Conservation (phyloP, 805 yeast species). For the Saitoella complicata region DNA sequence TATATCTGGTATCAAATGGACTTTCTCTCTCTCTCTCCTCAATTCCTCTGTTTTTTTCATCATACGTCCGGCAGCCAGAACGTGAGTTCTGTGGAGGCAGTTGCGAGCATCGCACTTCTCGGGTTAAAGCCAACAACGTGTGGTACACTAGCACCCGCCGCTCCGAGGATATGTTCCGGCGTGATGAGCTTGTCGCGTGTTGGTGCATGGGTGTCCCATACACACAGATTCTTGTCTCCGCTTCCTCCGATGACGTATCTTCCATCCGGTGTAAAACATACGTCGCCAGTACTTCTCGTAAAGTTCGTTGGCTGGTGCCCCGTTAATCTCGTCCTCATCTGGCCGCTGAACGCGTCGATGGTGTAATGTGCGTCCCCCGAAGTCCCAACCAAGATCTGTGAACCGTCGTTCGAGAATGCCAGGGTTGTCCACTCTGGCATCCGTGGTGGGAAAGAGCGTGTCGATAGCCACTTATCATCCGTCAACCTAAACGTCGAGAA, state of each 20-base stretch:
- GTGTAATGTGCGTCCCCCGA: conserved; percentile 43
- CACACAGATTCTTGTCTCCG: conserved; percentile 33
- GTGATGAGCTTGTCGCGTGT: conserved; percentile 9
- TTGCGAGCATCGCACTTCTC: conserved; percentile 39
- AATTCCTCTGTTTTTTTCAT: no score
- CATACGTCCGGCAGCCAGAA: not conserved
- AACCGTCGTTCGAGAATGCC: conserved; percentile 70
- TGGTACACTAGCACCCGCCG: conserved; percentile 23
- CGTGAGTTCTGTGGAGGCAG: conserved; percentile 41
- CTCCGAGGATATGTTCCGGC: conserved; percentile 16
- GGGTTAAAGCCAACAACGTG: conserved; percentile 46
- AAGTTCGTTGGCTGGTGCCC: conserved; percentile 31
- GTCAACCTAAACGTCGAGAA: conserved; percentile 32
- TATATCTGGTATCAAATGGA: no score
- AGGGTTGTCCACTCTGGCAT: conserved; percentile 37
- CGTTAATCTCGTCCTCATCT: conserved; percentile 28
- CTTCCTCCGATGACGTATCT: conserved; percentile 39
- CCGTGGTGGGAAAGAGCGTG: conserved; percentile 1
- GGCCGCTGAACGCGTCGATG: conserved; percentile 55
- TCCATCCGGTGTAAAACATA: conserved; percentile 55
- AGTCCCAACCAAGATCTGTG: conserved; percentile 40
- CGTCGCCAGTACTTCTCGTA: conserved; percentile 30
- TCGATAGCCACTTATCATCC: conserved; percentile 11
- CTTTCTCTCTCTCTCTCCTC: no score
- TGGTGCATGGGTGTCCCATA: conserved; percentile 32